Evolutionary conservation across 805 yeast species (phyloP).

Genomic region (Blastobotrys attinorum): DNA sequence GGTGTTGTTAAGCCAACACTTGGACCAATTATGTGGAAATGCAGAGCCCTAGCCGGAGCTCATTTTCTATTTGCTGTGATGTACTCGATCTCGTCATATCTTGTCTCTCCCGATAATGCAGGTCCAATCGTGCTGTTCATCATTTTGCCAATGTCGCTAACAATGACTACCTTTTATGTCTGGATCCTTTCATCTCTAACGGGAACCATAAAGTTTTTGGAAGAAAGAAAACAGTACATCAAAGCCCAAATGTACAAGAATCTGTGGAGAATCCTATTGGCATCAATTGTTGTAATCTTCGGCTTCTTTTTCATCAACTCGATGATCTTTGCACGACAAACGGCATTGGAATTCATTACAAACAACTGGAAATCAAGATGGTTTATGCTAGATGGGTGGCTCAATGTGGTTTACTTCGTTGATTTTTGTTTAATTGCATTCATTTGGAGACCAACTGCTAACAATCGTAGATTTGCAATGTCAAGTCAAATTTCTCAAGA

Average conservation of each 20-base stretch:
- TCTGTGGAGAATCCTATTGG: constrained; percentile 65
- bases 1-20: constrained; percentile 88
- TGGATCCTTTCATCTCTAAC: constrained; percentile 66
- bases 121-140: constrained; percentile 46
- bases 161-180: constrained; percentile 66
- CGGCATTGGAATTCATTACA: constrained; percentile 69
- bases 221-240: constrained; percentile 83
- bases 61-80: constrained; percentile 50
- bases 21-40: constrained; percentile 68
- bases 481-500: constrained; percentile 82
- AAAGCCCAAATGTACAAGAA: constrained; percentile 81
- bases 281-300: constrained; percentile 60
- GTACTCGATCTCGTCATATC: constrained; percentile 48
- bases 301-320: constrained; percentile 65
- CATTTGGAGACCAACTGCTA: constrained; percentile 96
- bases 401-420: constrained; percentile 74
- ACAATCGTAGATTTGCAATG: constrained; percentile 89
- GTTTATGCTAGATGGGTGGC: constrained; percentile 91
- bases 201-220: constrained; percentile 62
- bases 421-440: constrained; percentile 79
- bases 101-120: constrained; percentile 39
- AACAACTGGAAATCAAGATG: constrained; percentile 88
- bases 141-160: constrained; percentile 62
- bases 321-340: constrained; percentile 63
- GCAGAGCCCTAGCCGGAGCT: constrained; percentile 49